Evolutionary conservation across 148 eudicot genomes (phyloP).

Genomic region (Simmondsia chinensis): DNA sequence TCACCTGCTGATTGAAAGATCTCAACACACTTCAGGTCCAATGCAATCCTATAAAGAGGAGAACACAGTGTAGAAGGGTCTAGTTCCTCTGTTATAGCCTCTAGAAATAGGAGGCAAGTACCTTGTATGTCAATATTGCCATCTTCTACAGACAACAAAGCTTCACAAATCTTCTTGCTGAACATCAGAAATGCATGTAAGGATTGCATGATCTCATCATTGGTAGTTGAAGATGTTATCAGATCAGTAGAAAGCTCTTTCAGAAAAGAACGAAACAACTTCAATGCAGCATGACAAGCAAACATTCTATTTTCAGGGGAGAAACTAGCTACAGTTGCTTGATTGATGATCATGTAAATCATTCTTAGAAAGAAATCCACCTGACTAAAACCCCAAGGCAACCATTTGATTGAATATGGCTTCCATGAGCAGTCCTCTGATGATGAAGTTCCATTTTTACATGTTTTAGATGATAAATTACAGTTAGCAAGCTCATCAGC

Average conservation of each 20-base stretch:
- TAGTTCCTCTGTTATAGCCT: constrained; percentile 42
- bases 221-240: constrained; percentile 23
- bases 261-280: constrained; percentile 42
- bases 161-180: constrained; percentile 34
- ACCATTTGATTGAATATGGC: constrained; percentile 41
- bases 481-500: constrained; percentile 9
- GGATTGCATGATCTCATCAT: constrained; percentile 41
- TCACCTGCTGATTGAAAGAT: constrained; percentile 19
- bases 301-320: constrained; percentile 22
- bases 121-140: constrained; percentile 13
- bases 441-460: constrained; percentile 8
- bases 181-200: constrained; percentile 32
- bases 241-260: constrained; percentile 43
- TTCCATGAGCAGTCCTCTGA: constrained; percentile 27
- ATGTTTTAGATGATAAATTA: constrained; percentile 9
- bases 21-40: constrained; percentile 29
- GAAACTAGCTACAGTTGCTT: constrained; percentile 17
- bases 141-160: constrained; percentile 19
- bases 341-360: constrained; percentile 29
- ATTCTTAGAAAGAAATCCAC: constrained; percentile 45
- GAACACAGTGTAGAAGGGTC: constrained; percentile 56
- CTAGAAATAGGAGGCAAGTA: constrained; percentile 31
- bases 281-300: constrained; percentile 31
- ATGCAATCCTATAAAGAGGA: constrained; percentile 55
- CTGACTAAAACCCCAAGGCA: constrained; percentile 50